Percentiles rank a stretch among this genome's conserved stretches.
These are phyloP conservation scores for Populus tremula DNA, from an alignment of 345 rosid genomes.

Conservation along the genomic window DNA sequence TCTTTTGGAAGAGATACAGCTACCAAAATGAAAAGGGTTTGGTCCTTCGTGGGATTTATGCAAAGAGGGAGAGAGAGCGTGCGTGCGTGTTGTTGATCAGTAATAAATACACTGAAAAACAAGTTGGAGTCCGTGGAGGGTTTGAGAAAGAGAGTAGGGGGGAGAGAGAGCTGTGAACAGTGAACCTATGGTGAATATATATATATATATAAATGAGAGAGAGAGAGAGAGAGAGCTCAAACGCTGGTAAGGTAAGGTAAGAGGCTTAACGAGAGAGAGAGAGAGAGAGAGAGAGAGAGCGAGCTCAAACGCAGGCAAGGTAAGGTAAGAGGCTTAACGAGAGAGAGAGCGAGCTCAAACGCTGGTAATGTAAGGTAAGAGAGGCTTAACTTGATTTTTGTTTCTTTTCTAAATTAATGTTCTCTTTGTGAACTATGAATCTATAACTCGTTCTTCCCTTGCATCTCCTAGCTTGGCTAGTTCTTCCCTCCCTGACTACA, in stretches of 20 bases:
- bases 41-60: conserved; percentile 19
- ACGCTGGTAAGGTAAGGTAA: neutral
- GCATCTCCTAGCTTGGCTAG: neutral
- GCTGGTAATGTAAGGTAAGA: neutral
- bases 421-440: neutral
- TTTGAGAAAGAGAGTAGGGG: neutral
- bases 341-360: no score
- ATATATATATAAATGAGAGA: neutral
- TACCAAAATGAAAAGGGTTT: conserved; percentile 30
- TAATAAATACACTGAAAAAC: neutral
- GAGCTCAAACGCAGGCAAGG: no score
- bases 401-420: conserved; percentile 14
- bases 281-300: no score
- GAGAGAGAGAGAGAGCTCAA: neutral
- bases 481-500: neutral
- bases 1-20: neutral
- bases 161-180: neutral
- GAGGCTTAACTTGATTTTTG: neutral
- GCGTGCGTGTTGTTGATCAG: neutral
- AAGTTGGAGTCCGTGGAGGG: conserved; percentile 27
- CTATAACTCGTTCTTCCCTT: neutral
- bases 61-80: conserved; percentile 6
- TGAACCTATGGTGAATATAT: neutral
- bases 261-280: neutral
- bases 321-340: neutral